phyloP scores from a whole-genome alignment of 2,329 filamentous ascomycete species.

The Tolypocladium cylindrosporum region DNA sequence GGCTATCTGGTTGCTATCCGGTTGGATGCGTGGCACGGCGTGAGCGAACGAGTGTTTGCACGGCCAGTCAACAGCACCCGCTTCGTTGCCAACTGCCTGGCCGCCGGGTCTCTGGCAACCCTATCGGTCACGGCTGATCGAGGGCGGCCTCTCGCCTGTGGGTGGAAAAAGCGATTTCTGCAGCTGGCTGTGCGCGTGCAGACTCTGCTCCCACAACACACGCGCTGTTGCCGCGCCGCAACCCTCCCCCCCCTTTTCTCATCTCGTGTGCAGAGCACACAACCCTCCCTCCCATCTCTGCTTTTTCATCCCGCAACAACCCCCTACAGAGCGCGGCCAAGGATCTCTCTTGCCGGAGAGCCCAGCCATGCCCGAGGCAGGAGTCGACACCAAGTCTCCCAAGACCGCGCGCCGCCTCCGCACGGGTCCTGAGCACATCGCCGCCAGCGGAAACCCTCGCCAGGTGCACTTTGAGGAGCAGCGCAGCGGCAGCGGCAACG shows the following conservation, averaged over 20 bases:
- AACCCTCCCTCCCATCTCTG: not conserved
- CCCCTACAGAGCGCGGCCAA: not conserved
- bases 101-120: not conserved
- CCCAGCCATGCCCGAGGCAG: conserved; percentile 16
- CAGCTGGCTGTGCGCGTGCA: not conserved
- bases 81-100: not conserved
- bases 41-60: not conserved
- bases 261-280: not conserved
- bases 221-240: not conserved
- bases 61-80: not conserved
- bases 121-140: not conserved
- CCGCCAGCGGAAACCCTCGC: conserved; percentile 10
- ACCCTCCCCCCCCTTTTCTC: not conserved
- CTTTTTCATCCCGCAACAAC: not conserved
- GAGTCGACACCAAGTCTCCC: conserved; percentile 16
- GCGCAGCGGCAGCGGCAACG: conserved; percentile 2
- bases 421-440: conserved; percentile 9
- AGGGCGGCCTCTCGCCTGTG: not conserved
- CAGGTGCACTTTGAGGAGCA: conserved; percentile 20
- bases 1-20: not conserved
- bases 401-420: conserved; percentile 18
- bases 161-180: too few relatives aligned
- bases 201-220: not conserved
- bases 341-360: not conserved
- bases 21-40: not conserved